phyloP scores from a whole-genome alignment of 306 rosid genomes.

The Dryas alaskensis region DNA sequence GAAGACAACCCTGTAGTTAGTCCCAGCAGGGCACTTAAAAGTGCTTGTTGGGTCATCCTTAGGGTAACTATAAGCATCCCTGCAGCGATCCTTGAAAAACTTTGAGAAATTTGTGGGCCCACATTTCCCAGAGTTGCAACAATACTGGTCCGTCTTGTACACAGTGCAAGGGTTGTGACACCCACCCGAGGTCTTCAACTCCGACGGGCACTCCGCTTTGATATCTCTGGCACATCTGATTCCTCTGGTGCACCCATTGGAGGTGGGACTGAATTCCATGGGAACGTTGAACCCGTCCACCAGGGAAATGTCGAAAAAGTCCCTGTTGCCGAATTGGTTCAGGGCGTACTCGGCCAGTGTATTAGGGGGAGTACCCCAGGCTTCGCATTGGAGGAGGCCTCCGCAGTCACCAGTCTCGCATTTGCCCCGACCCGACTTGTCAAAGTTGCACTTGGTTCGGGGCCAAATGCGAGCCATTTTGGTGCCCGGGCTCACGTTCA shows the following conservation, averaged over 20 bases:
- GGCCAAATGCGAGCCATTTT: conserved; percentile 49
- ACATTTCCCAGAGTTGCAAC: not conserved
- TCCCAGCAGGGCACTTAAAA: not conserved
- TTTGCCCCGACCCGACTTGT: conserved; percentile 30
- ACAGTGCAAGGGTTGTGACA: conserved; percentile 39
- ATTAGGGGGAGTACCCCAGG: conserved; percentile 39
- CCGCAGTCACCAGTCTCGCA: conserved; percentile 56
- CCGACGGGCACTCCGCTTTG: conserved; percentile 43
- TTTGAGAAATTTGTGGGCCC: not conserved
- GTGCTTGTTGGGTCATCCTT: not conserved
- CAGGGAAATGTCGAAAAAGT: conserved; percentile 52
- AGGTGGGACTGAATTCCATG: conserved; percentile 37
- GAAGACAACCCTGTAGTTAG: not conserved
- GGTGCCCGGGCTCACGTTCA: conserved; percentile 33
- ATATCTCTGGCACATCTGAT: conserved; percentile 37
- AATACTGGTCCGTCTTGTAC: conserved; percentile 16
- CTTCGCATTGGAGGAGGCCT: conserved; percentile 35
- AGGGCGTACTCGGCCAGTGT: conserved; percentile 46
- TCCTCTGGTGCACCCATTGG: conserved; percentile 25
- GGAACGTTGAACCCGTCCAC: conserved; percentile 54
- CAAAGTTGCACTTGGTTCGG: conserved; percentile 54
- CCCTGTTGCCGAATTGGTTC: conserved; percentile 35
- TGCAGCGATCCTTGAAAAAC: not conserved
- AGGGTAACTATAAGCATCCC: not conserved
- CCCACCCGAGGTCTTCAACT: conserved; percentile 41